Base-by-base conservation (phyloP, 192 early-diverging fungal genomes). In the Coemansia aciculifera region DNA sequence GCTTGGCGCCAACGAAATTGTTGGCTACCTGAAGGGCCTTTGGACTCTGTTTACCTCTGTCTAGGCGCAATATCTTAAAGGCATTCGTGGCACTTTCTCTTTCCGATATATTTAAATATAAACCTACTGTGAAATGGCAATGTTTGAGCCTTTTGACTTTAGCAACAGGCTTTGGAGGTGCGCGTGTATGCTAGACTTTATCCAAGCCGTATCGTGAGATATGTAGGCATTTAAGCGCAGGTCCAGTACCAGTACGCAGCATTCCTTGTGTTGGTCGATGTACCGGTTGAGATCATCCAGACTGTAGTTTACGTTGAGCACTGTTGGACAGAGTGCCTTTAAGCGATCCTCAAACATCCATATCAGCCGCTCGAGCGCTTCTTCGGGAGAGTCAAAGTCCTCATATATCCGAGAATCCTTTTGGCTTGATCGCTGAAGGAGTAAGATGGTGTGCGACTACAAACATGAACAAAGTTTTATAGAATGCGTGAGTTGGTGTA, bases 1-100 rank as follows among this genome's bases (percentile, higher is more conserved):
- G 82, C 90, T 97, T 64, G 97, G 97, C 23, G 91, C 93, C 37
- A 91, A 90, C 72, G 95, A 97, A 84, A 96, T 99, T 86, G 91
- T 92, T 24, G 89, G 90, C 42, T 99, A 95, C 71, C 87, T 95
- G 52, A 92, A 95, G 74, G 97, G 95, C 23, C 86, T 99, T 23
- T 91, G 88, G 89, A 85, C 86, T 24, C 79, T 99, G 67, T 94
- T 95, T 68, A 79, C 83, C 9, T 85, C 87, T 5, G 75, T 89
- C 34, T 92, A 89, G 83, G 57, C 9, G 5, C 36, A 15, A 13
- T 62, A 29, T 56, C 29, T 31, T 29, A 9, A 11, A 24, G 49
- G 9, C 49, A 19, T 27, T 10, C 6, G 23, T 27, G 24, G 24
- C 29, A 5, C 10, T 32, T 8, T 31, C 24, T 32, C 17, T 21